These are phyloP conservation scores for Arachis hypogaea DNA, from an alignment of 306 rosid species.

Conservation along the genomic window DNA sequence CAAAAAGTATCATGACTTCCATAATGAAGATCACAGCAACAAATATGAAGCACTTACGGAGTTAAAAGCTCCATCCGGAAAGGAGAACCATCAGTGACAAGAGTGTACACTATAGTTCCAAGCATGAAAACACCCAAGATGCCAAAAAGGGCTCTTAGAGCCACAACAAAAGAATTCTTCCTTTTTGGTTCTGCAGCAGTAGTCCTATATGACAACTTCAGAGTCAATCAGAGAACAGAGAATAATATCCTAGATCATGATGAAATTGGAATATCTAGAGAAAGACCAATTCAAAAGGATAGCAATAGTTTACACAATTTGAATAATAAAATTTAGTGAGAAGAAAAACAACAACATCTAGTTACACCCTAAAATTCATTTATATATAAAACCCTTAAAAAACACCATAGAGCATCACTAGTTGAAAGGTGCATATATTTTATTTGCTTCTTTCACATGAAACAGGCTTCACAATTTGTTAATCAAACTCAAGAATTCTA, in stretches of 20 bases:
- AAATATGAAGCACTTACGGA: slow-evolving; percentile 66
- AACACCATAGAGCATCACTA: background rate
- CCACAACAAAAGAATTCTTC: slow-evolving; percentile 44
- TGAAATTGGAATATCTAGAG: slow-evolving; percentile 22
- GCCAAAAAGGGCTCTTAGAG: slow-evolving; percentile 58
- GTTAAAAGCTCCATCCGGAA: slow-evolving; percentile 74
- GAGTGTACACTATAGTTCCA: slow-evolving; percentile 69
- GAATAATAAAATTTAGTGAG: slow-evolving; percentile 12
- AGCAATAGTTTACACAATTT: background rate
- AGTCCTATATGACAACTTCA: slow-evolving; percentile 45
- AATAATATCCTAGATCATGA: slow-evolving; percentile 20
- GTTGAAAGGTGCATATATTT: background rate
- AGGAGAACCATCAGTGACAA: slow-evolving; percentile 75
- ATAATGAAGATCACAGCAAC: slow-evolving; percentile 6
- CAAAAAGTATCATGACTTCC: slow-evolving; percentile 25
- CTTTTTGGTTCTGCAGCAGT: slow-evolving; percentile 39
- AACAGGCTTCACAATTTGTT: slow-evolving; percentile 13
- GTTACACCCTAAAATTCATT: background rate
- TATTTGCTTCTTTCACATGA: slow-evolving; percentile 7
- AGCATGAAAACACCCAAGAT: slow-evolving; percentile 70
- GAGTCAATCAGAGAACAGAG: slow-evolving; percentile 19
- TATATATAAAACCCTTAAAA: background rate
- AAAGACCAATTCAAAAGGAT: slow-evolving; percentile 10
- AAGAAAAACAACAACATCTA: slow-evolving; percentile 10
- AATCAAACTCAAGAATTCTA: slow-evolving; percentile 26